phyloP scores from a whole-genome alignment of 495 filamentous ascomycete genomes.

The Penicillium robsamsonii region DNA sequence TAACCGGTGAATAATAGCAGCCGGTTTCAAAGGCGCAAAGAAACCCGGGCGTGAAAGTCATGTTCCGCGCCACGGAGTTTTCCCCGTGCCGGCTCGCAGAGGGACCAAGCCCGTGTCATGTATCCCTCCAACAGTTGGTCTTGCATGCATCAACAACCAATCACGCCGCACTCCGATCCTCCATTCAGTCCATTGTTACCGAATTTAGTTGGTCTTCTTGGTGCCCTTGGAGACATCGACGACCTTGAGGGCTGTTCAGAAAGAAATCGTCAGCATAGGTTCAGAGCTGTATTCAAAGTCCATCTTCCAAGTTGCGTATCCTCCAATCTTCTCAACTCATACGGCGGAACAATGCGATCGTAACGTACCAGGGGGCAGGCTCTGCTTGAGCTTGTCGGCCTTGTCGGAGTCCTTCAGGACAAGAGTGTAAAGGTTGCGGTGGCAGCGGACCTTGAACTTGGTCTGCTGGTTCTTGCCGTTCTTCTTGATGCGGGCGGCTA shows the following conservation, averaged over 20 bases:
- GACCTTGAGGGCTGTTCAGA: conserved; percentile 63
- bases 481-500: conserved; percentile 97
- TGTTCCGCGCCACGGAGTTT: conserved; percentile 14
- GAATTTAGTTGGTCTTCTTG: conserved; percentile 54
- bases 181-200: conserved; percentile 30
- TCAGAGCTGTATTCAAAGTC: not conserved
- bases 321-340: conserved; percentile 1
- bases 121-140: conserved; percentile 33
- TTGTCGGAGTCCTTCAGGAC: conserved; percentile 97
- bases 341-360: conserved; percentile 6
- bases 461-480: conserved; percentile 80
- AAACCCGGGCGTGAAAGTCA: conserved; percentile 14
- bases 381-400: conserved; percentile 99
- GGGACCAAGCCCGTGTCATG: conserved; percentile 28
- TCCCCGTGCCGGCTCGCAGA: conserved; percentile 42
- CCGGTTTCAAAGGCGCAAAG: conserved; percentile 34
- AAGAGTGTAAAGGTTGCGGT: conserved; percentile 91
- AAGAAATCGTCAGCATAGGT: conserved; percentile 26
- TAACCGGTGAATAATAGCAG: conserved; percentile 27
- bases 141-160: conserved; percentile 35
- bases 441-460: conserved; percentile 99
- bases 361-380: conserved; percentile 85
- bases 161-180: conserved; percentile 33
- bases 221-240: conserved; percentile 75
- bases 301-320: conserved; percentile 4